Evolutionary conservation across 1,139 yeast species (phyloP).

Genomic region (Lodderomyces pseudojiufengensis): DNA sequence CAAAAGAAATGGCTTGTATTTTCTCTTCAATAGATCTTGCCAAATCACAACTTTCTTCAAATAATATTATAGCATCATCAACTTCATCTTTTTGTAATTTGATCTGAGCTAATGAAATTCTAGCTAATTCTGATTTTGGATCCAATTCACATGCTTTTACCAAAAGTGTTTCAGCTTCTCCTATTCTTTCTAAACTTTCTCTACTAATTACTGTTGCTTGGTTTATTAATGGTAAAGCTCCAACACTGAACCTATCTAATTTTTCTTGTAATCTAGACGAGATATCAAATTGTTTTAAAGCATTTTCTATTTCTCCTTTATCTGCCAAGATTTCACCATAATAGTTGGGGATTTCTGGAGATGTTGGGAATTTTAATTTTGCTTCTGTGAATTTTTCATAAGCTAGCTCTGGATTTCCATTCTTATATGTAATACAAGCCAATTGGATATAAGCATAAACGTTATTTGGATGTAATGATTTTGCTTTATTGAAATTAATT

Average conservation of each 20-base stretch:
- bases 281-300: conserved; percentile 80
- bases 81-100: conserved; percentile 79
- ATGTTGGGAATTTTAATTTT: conserved; percentile 72
- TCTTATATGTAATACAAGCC: conserved; percentile 89
- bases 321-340: conserved; percentile 93
- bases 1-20: conserved; percentile 86
- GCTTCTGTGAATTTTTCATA: conserved; percentile 71
- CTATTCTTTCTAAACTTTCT: conserved; percentile 51
- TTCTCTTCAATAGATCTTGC: conserved; percentile 86
- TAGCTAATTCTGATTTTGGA: conserved; percentile 85
- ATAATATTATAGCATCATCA: conserved; percentile 75
- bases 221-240: conserved; percentile 87
- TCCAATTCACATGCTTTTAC: conserved; percentile 78
- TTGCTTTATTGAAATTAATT: conserved; percentile 71
- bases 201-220: conserved; percentile 75
- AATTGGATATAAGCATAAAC: conserved; percentile 86
- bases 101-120: conserved; percentile 86
- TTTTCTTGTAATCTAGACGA: conserved; percentile 82
- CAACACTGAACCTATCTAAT: conserved; percentile 58
- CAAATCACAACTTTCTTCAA: conserved; percentile 77
- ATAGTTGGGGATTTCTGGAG: conserved; percentile 91
- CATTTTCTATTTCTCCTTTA: conserved; percentile 66
- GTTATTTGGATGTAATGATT: conserved; percentile 68
- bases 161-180: conserved; percentile 65
- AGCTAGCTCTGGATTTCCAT: conserved; percentile 59